Evolutionary conservation across 2,329 filamentous ascomycete genomes (phyloP), one percentile per base, ranked within the genome.

Genomic region (Pyrenophora seminiperda): DNA sequence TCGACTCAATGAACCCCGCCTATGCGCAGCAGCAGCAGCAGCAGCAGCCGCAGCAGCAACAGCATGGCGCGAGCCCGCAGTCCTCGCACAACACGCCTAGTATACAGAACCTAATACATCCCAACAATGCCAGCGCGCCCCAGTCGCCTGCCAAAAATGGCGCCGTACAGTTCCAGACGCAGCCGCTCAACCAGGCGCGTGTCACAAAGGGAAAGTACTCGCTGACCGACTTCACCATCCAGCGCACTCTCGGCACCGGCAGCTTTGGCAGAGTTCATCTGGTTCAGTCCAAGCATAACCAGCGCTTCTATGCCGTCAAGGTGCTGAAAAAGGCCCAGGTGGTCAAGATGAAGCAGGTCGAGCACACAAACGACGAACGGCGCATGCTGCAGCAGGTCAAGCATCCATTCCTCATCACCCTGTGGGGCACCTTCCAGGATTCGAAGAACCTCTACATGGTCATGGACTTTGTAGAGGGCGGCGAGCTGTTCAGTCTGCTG

Each of bases 321-420:
- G 94, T 99, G 60, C 79, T 99, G 76, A 99, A 99, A 76, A 99
- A 99, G 82, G 87, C 87, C 40, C 94, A 99, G 77, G 93, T 99
- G 46, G 91, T 99, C 75, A 96, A 96, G 80, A 97, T 99, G 94
- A 99, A 99, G 83, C 94, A 99, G 76, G 91, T 99, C 53, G 94
- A 99, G 76, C 94, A 99, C 77, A 99, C 94, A 62, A 99, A 99
- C 70, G 94, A 99, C 75, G 94, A 99, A 79, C 84, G 94, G 61
- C 86, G 84, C 66, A 99, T 99, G 94, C 79, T 99, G 67, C 90
- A 91, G 72, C 89, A 96, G 73, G 94, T 97, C 73, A 96, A 97
- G 75, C 93, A 99, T 76, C 92, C 94, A 10, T 99, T 99, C 77
- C 81, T 99, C 58, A 94, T 99, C 71, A 99, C 94, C 1, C 81